These are phyloP conservation scores for Gossypium schwendimanii DNA, from an alignment of 441 rosid genomes.

Conservation along the genomic window DNA sequence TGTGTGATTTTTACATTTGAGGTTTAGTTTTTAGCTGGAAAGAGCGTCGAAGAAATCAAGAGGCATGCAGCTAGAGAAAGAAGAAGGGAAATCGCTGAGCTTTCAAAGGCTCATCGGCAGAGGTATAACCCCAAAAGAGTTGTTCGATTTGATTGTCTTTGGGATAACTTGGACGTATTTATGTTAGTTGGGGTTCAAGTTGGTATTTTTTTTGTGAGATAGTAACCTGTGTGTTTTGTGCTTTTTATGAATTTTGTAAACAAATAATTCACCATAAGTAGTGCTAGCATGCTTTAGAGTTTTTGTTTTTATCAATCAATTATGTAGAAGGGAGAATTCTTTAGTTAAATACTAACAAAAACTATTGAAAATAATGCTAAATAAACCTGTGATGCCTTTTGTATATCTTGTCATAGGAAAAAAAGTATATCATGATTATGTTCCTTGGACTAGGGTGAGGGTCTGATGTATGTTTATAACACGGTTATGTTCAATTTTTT, in stretches of 20 bases:
- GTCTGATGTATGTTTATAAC: not conserved
- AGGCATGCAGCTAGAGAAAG: constrained; percentile 31
- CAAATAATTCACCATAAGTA: not conserved
- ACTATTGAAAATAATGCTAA: not conserved
- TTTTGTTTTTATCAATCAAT: not conserved
- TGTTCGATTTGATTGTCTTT: not conserved
- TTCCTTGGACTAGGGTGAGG: not conserved
- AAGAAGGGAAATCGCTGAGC: constrained; percentile 22
- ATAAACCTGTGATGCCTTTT: not conserved
- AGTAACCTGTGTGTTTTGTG: not conserved
- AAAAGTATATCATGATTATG: not conserved
- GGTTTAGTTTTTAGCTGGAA: constrained; percentile 30
- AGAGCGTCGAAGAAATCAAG: constrained; percentile 33
- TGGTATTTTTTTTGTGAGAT: not conserved
- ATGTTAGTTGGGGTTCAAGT: not conserved
- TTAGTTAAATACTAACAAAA: not conserved
- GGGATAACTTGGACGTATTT: not conserved
- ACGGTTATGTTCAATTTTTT: not conserved
- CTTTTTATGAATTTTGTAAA: not conserved
- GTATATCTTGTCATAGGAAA: not conserved
- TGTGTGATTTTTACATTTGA: not conserved
- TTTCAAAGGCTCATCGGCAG: constrained; percentile 24
- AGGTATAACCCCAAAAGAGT: constrained; percentile 24
- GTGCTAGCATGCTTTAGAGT: not conserved
- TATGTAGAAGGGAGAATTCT: not conserved